These are phyloP conservation scores for Kwoniella bestiolae DNA, from an alignment of 768 basidiomycete genomes.

Conservation along the genomic window DNA sequence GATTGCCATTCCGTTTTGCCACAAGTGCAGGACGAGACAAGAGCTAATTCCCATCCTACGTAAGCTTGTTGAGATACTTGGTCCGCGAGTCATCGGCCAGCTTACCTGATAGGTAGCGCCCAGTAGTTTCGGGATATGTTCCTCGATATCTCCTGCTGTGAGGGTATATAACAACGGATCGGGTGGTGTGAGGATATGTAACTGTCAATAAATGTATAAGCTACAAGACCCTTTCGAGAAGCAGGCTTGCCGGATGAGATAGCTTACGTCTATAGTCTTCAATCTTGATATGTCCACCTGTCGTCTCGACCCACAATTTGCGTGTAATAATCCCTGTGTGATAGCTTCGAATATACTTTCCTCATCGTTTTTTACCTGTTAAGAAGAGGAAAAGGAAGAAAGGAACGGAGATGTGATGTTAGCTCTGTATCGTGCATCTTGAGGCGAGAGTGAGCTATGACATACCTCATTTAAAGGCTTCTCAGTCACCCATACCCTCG, in stretches of 20 bases:
- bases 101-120: slow-evolving; percentile 11
- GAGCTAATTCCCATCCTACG: slow-evolving; percentile 14
- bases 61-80: no score
- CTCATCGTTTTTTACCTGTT: background rate
- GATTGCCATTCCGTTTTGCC: slow-evolving; percentile 1
- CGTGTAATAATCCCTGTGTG: slow-evolving; percentile 33
- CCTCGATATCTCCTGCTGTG: background rate
- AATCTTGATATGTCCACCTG: background rate
- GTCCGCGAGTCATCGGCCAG: background rate
- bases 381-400: background rate
- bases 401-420: no score
- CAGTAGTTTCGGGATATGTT: slow-evolving; percentile 1
- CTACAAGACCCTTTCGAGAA: background rate
- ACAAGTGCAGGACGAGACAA: background rate
- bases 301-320: slow-evolving; percentile 5
- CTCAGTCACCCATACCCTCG: background rate
- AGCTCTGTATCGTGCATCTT: no score
- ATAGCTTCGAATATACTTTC: slow-evolving; percentile 27
- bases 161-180: slow-evolving; percentile 2
- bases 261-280: slow-evolving; percentile 13
- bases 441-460: background rate
- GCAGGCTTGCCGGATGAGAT: background rate
- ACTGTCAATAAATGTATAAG: background rate
- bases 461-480: background rate
- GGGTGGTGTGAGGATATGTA: slow-evolving; percentile 17